Evolutionary conservation across 805 yeast genomes (phyloP).

Genomic region (Pichia deserticola): DNA sequence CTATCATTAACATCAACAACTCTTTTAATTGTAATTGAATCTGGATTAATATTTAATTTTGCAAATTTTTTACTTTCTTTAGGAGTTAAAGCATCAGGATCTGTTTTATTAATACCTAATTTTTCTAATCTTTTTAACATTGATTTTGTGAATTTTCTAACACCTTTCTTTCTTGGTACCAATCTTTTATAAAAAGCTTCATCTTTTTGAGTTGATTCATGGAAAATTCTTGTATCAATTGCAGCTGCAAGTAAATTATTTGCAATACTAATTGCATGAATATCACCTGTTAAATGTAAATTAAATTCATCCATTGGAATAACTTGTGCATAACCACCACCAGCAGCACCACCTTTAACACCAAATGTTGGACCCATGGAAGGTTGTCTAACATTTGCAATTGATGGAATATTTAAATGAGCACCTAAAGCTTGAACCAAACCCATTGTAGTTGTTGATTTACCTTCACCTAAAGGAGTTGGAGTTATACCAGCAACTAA

Average conservation of each 20-base stretch:
- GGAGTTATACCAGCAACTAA: constrained; percentile 82
- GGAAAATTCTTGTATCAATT: constrained; percentile 80
- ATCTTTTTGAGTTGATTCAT: constrained; percentile 67
- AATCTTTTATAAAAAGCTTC: constrained; percentile 66
- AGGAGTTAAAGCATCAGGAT: constrained; percentile 64
- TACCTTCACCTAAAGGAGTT: constrained; percentile 82
- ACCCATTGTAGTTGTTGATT: constrained; percentile 79
- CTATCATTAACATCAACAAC: constrained; percentile 83
- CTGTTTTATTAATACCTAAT: constrained; percentile 59
- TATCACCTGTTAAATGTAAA: constrained; percentile 81
- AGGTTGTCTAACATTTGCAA: constrained; percentile 82
- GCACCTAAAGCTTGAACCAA: constrained; percentile 77
- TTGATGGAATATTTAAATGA: constrained; percentile 57
- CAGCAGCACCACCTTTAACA: constrained; percentile 87
- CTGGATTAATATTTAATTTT: constrained; percentile 70
- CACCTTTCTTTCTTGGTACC: constrained; percentile 69
- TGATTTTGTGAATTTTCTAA: constrained; percentile 56
- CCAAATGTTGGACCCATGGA: constrained; percentile 89
- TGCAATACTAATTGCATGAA: constrained; percentile 79
- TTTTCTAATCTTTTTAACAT: constrained; percentile 62
- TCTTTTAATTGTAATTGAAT: constrained; percentile 72
- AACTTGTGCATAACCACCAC: constrained; percentile 84
- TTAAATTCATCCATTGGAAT: constrained; percentile 87
- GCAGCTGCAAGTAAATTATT: constrained; percentile 80
- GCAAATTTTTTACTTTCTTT: constrained; percentile 63